These are phyloP conservation scores for Penicillium tannophilum DNA, from an alignment of 495 filamentous ascomycete species.

Conservation along the genomic window DNA sequence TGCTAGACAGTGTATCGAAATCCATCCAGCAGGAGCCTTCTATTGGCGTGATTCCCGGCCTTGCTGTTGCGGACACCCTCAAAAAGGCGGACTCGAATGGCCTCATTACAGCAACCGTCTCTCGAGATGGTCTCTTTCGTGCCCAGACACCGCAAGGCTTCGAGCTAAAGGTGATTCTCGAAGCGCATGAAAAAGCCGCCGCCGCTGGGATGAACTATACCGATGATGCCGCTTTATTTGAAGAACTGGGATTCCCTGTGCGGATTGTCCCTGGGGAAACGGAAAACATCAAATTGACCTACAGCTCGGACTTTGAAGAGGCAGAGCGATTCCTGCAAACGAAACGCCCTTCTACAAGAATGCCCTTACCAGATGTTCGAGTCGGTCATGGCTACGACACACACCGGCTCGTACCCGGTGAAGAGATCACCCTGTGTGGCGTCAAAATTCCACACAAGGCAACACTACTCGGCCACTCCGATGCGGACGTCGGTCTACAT, in stretches of 20 bases:
- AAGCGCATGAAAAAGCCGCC: constrained; percentile 6
- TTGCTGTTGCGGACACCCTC: constrained; percentile 11
- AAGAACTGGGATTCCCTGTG: constrained; percentile 6
- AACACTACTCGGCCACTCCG: constrained; percentile 13
- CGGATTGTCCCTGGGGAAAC: constrained; percentile 10
- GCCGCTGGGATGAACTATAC: constrained; percentile 4
- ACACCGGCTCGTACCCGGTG: constrained; percentile 9
- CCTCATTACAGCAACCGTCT: constrained; percentile 9
- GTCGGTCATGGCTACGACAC: constrained; percentile 18
- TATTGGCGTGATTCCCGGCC: constrained; percentile 10
- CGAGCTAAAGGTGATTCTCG: constrained; percentile 6
- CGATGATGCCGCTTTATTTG: constrained; percentile 12
- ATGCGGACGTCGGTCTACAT: constrained; percentile 16
- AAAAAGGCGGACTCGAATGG: constrained; percentile 11
- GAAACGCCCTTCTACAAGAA: not conserved
- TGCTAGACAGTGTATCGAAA: constrained; percentile 3
- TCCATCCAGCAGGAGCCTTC: constrained; percentile 8
- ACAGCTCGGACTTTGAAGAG: constrained; percentile 9
- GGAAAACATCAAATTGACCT: constrained; percentile 14
- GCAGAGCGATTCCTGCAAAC: constrained; percentile 1
- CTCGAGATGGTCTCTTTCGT: constrained; percentile 10
- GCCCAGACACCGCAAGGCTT: constrained; percentile 15
- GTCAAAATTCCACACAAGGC: constrained; percentile 14
- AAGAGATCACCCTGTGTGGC: constrained; percentile 13
- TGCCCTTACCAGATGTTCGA: constrained; percentile 7